Evolutionary conservation across 2,329 filamentous ascomycete genomes (phyloP).

Genomic region (Cladosporium sp.): DNA sequence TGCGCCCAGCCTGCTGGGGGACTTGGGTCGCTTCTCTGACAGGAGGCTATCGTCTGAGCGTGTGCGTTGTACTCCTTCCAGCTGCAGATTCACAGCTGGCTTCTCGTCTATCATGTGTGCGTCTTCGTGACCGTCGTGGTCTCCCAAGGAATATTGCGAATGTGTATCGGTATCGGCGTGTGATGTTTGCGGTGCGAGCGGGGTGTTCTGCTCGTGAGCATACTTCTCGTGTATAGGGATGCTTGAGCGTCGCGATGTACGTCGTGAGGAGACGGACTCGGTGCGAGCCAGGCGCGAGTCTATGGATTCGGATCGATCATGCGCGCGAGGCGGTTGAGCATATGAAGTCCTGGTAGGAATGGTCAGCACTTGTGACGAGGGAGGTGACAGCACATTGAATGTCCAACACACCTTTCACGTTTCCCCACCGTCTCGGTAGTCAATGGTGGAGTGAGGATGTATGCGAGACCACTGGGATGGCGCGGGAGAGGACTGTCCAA

Average conservation of each 20-base stretch:
- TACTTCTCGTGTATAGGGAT: conserved; percentile 24
- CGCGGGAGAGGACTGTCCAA: conserved; percentile 29
- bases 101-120: conserved; percentile 22
- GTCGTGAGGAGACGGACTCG: conserved; percentile 21
- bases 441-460: conserved; percentile 25
- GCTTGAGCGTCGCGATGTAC: conserved; percentile 22
- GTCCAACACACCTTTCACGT: conserved; percentile 3
- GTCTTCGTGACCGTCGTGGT: conserved; percentile 6
- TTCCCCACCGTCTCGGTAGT: conserved; percentile 24
- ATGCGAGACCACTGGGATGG: conserved; percentile 23
- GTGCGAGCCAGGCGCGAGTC: conserved; percentile 25
- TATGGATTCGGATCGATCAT: conserved; percentile 24
- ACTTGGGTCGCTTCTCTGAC: conserved; percentile 36
- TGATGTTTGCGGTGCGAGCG: conserved; percentile 24
- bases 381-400: not conserved
- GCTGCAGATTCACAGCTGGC: conserved; percentile 30
- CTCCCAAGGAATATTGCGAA: conserved; percentile 14
- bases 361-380: not conserved
- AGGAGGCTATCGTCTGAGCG: conserved; percentile 30
- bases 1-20: conserved; percentile 53
- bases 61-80: conserved; percentile 31
- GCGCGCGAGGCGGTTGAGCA: conserved; percentile 10
- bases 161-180: conserved; percentile 22
- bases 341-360: conserved; percentile 2
- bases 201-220: conserved; percentile 23